These are phyloP conservation scores for Camellia lanceoleosa DNA, from an alignment of 148 eudicot genomes.

Conservation along the genomic window DNA sequence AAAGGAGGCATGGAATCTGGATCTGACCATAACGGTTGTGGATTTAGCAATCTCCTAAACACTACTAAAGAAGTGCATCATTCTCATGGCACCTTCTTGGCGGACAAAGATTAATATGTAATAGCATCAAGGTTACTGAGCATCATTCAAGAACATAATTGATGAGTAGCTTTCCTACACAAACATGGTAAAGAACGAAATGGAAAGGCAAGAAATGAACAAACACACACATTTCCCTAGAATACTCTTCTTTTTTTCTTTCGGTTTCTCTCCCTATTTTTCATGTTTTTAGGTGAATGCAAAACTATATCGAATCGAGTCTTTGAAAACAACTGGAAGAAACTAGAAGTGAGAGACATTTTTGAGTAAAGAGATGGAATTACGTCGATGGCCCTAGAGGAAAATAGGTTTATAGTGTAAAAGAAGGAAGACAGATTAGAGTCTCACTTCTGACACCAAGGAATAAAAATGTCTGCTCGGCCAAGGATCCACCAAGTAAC, in stretches of 20 bases:
- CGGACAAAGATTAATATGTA: no score
- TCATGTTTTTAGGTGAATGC: not conserved
- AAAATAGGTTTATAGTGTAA: not conserved
- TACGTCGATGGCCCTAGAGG: not conserved
- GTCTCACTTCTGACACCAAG: constrained; percentile 91
- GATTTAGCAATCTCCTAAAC: no score
- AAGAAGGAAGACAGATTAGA: not conserved
- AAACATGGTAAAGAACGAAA: not conserved
- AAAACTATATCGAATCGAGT: not conserved
- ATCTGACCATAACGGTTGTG: no score
- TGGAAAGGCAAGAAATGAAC: not conserved
- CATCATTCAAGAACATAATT: no score
- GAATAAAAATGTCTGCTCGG: constrained; percentile 77
- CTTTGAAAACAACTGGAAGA: not conserved
- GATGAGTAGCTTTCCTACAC: no score
- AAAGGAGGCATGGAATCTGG: no score
- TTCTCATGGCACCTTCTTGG: no score
- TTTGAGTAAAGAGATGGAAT: not conserved
- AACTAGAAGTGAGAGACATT: not conserved
- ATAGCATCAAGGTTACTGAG: no score
- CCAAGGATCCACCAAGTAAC: constrained; percentile 77
- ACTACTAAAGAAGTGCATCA: no score
- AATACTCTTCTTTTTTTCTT: not conserved
- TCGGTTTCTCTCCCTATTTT: not conserved
- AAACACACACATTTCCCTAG: not conserved